Conservation (phyloP, 2,329 filamentous ascomycete species). For the Tricladium varicosporioides region DNA sequence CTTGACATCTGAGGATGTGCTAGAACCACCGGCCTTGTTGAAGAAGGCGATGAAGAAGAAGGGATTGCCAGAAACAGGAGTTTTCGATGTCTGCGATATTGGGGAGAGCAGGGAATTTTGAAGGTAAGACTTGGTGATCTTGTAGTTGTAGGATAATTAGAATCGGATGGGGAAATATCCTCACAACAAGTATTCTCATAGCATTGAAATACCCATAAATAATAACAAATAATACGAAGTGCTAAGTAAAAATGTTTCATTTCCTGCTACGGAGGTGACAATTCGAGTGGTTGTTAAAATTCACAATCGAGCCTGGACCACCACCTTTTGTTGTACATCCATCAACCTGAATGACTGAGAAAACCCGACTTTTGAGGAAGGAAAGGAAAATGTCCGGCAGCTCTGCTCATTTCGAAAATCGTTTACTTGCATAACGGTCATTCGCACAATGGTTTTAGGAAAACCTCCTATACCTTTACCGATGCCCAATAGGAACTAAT, state of each 20-base stretch:
- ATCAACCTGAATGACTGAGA: neutral
- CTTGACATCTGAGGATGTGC: constrained; percentile 71
- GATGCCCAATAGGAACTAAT: neutral
- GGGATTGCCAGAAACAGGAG: constrained; percentile 53
- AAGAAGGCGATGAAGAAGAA: constrained; percentile 67
- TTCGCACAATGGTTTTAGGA: neutral
- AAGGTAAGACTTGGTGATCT: neutral
- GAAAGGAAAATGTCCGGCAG: neutral
- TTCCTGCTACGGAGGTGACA: neutral
- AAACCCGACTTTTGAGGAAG: neutral
- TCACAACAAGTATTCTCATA: neutral
- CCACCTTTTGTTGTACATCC: neutral
- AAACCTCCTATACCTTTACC: neutral
- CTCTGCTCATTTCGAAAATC: neutral
- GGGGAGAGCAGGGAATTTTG: constrained; percentile 12
- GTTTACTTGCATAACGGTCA: neutral
- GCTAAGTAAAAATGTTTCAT: neutral
- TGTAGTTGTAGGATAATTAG: too few relatives aligned
- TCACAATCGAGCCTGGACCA: neutral
- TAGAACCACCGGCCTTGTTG: constrained; percentile 74
- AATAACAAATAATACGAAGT: neutral
- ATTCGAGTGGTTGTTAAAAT: neutral
- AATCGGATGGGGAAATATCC: neutral
- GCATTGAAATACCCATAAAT: neutral
- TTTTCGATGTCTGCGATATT: constrained; percentile 15